Percentiles rank a stretch among this genome's conserved stretches.
phyloP scores from a whole-genome alignment of 169 alveolate genomes.

The Cardiosporidium cionae region DNA sequence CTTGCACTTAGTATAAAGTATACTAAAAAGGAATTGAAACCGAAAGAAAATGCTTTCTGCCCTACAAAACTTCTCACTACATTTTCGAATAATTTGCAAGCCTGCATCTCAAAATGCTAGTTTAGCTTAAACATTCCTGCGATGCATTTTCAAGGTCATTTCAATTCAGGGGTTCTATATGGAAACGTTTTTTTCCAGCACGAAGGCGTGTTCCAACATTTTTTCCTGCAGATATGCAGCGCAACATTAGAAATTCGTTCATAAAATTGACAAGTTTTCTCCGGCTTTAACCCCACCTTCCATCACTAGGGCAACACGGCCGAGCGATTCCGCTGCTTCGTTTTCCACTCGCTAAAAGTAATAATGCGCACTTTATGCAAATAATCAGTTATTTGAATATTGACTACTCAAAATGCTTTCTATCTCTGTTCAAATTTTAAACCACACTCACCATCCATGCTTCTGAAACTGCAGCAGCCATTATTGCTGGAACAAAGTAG shows the following conservation, averaged over 20 bases:
- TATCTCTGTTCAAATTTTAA: not conserved
- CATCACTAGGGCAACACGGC: constrained; percentile 26
- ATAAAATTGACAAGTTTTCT: not conserved
- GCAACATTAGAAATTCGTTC: too few species aligned
- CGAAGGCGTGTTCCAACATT: not conserved
- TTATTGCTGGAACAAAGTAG: not conserved
- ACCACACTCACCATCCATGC: not conserved
- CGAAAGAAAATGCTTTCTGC: too few species aligned
- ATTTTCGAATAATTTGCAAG: too few species aligned
- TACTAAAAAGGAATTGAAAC: too few species aligned
- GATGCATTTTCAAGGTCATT: too few species aligned
- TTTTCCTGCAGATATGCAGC: not conserved
- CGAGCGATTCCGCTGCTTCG: constrained; percentile 11
- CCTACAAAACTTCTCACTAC: too few species aligned
- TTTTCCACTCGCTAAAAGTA: constrained; percentile 14
- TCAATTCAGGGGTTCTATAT: not conserved
- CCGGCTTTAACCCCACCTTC: constrained; percentile 7
- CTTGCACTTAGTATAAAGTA: too few species aligned
- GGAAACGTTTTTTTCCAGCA: not conserved
- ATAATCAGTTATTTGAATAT: too few species aligned
- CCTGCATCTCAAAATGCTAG: too few species aligned
- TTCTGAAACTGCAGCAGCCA: not conserved
- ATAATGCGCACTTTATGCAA: too few species aligned
- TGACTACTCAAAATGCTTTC: too few species aligned
- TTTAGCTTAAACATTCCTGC: too few species aligned